Percentiles rank a stretch among this genome's conserved stretches.
Evolutionary conservation across 2,329 filamentous ascomycete genomes (phyloP).

Genomic region (Madurella mycetomatis): DNA sequence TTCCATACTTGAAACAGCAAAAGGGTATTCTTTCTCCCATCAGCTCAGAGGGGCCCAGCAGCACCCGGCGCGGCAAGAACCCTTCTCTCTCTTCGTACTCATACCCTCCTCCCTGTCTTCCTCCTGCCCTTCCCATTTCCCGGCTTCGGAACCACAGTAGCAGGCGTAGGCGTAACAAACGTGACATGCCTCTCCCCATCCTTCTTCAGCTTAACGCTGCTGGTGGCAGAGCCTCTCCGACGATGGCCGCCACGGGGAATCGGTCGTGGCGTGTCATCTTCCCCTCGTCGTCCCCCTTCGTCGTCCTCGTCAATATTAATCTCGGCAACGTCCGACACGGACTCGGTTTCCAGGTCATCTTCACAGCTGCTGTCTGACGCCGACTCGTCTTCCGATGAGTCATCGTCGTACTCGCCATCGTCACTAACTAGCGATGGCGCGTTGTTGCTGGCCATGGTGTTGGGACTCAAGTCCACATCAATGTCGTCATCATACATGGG

Average conservation of each 20-base stretch:
- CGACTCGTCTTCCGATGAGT: slow-evolving; percentile 56
- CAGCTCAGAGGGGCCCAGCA: background rate
- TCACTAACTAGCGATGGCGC: slow-evolving; percentile 77
- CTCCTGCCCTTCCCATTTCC: slow-evolving; percentile 32
- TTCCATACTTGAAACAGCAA: background rate
- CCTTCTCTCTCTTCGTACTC: background rate
- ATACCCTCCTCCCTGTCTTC: slow-evolving; percentile 17
- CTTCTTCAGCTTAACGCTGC: slow-evolving; percentile 47
- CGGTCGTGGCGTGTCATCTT: slow-evolving; percentile 20
- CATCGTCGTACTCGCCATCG: slow-evolving; percentile 70
- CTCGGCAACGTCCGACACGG: slow-evolving; percentile 57
- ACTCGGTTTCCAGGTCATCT: slow-evolving; percentile 45
- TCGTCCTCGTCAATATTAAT: slow-evolving; percentile 58
- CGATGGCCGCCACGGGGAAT: slow-evolving; percentile 30
- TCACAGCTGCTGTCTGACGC: slow-evolving; percentile 54
- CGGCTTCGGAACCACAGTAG: slow-evolving; percentile 22
- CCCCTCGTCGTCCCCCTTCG: slow-evolving; percentile 28
- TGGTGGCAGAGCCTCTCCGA: slow-evolving; percentile 41
- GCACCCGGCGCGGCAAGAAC: background rate
- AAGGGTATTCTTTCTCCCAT: background rate
- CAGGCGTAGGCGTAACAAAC: slow-evolving; percentile 49
- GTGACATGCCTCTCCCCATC: slow-evolving; percentile 53
- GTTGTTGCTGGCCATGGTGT: slow-evolving; percentile 67
- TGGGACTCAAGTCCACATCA: slow-evolving; percentile 63
- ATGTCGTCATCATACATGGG: slow-evolving; percentile 49